Evolutionary conservation across 2,329 filamentous ascomycete species (phyloP), one percentile per base, ranked within the genome.

Genomic region (Pseudocercospora cruenta): DNA sequence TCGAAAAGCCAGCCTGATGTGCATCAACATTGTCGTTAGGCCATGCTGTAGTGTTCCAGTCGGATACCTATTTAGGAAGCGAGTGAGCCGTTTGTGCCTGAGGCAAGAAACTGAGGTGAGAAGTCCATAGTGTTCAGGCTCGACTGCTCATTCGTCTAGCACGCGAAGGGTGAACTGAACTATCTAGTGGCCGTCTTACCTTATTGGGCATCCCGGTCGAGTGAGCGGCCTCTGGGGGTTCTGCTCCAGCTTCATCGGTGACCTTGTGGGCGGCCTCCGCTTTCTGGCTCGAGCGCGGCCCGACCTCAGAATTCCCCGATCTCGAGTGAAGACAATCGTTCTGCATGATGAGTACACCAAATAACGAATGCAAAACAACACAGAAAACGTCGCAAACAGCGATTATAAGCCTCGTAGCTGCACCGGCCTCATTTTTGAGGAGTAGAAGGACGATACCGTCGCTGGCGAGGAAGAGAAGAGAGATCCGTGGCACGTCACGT

Each of bases 401-500:
- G 51, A 31, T n/a, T 8, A 26, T 55, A 31, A 55, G 51, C 51
- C 51, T 24, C 22, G 21, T 3, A 55, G 51, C 19, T 28, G 51
- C 19, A 55, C 22, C 51, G 51, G 51, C 51, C 51, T 55, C 51
- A 26, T 55, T 55, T 55, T 55, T n/a, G 51, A 55, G 51, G 51
- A 55, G 51, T 45, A 45, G 39, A 45, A 45, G 39, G 39, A 45
- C 24, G 24, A 31, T 7, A 7, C 8, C 4, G 28, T 31, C 28
- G 4, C 28, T 31, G 28, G 28, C 28, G 28, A 31, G 28, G 28
- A 6, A 31, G 28, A 9, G 8, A 31, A 31, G 28, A 31, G 28
- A 31, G 1, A 8, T 3, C 8, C 28, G 28, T 31, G 28, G 28
- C 28, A 31, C 28, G 28, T 31, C 28, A 31, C 28, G 28, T 31